phyloP scores from a whole-genome alignment of 208 protist species.

The Trypanosoma avium region DNA sequence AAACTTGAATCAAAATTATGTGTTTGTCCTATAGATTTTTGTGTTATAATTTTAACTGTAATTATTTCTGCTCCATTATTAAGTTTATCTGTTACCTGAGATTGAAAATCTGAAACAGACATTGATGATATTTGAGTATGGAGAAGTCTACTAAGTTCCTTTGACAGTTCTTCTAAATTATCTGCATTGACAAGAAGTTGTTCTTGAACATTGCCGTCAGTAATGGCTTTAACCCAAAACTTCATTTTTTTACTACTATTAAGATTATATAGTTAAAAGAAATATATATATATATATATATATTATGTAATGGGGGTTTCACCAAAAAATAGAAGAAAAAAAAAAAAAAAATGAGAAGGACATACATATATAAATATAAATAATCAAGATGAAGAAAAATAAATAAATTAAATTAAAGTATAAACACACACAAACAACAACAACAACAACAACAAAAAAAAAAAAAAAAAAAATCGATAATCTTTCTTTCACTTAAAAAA shows the following conservation, averaged over 20 bases:
- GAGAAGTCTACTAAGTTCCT: slow-evolving; percentile 36
- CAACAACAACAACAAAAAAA: neutral
- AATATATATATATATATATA: neutral
- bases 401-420: slow-evolving; percentile 1
- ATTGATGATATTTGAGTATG: slow-evolving; percentile 33
- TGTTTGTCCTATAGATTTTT: slow-evolving; percentile 4
- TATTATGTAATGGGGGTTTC: no score
- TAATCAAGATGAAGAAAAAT: neutral
- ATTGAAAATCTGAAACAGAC: slow-evolving; percentile 55
- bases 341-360: neutral
- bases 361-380: neutral
- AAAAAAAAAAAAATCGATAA: neutral
- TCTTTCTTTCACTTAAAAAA: neutral
- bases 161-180: slow-evolving; percentile 31
- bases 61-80: slow-evolving; percentile 46
- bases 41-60: slow-evolving; percentile 30
- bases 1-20: neutral
- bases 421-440: slow-evolving; percentile 15
- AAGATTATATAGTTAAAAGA: no score
- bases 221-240: slow-evolving; percentile 67
- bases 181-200: slow-evolving; percentile 55
- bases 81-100: slow-evolving; percentile 63
- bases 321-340: slow-evolving; percentile 10
- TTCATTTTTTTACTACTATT: no score
- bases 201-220: slow-evolving; percentile 50